These are phyloP conservation scores for Solanum sparsipilum DNA, from an alignment of 257 asterid genomes.

Conservation along the genomic window DNA sequence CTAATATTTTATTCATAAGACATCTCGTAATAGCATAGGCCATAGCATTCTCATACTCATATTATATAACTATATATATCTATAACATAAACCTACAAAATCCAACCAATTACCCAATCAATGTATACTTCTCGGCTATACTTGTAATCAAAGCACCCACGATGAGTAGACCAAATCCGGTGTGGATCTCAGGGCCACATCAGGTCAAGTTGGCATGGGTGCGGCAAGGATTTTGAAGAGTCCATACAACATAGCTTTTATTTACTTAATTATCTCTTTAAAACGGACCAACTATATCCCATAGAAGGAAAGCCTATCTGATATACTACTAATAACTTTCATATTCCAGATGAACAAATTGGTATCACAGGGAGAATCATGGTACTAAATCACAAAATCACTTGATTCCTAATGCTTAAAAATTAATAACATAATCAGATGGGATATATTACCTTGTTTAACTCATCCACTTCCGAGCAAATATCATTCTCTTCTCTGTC, in stretches of 20 bases:
- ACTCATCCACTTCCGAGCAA: constrained; percentile 8
- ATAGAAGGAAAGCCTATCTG: not conserved
- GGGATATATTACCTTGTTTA: constrained; percentile 17
- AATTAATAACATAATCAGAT: not conserved
- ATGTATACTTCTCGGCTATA: not conserved
- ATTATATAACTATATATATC: not conserved
- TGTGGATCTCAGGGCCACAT: not conserved
- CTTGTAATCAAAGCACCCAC: not conserved
- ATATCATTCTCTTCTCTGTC: constrained; percentile 11
- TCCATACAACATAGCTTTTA: not conserved
- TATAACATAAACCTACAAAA: not conserved
- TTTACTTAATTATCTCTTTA: not conserved
- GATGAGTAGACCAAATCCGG: not conserved
- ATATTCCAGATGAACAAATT: not conserved
- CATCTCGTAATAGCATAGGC: not conserved
- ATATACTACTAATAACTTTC: not conserved
- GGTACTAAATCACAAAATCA: not conserved
- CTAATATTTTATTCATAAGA: not conserved
- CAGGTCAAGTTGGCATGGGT: not conserved
- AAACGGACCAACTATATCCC: not conserved
- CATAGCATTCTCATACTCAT: not conserved
- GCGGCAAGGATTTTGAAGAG: not conserved
- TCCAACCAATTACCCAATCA: not conserved
- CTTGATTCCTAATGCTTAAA: not conserved
- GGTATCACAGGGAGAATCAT: not conserved